These are phyloP conservation scores for Pisolithus tinctorius DNA, from an alignment of 768 basidiomycete genomes.

Conservation along the genomic window DNA sequence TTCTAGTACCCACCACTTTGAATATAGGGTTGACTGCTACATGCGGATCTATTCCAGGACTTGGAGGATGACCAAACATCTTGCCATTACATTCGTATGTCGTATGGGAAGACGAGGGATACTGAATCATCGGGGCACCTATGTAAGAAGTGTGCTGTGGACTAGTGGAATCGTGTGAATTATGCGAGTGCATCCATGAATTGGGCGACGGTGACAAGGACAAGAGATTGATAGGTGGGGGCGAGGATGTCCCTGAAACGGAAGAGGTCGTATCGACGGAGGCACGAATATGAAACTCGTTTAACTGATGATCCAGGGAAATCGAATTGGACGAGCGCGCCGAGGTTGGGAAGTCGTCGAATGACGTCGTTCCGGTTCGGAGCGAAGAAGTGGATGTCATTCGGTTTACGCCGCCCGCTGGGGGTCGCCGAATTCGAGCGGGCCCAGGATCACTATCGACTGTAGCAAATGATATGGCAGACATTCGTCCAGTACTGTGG, in stretches of 20 bases:
- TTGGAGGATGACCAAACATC: slow-evolving; percentile 50
- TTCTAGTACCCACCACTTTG: slow-evolving; percentile 66
- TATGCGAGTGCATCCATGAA: slow-evolving; percentile 47
- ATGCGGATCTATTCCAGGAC: slow-evolving; percentile 54
- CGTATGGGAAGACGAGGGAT: slow-evolving; percentile 32
- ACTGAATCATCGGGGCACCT: slow-evolving; percentile 30
- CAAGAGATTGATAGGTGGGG: slow-evolving; percentile 69
- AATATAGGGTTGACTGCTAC: slow-evolving; percentile 81
- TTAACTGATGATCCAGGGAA: slow-evolving; percentile 68
- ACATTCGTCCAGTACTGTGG: slow-evolving; percentile 69
- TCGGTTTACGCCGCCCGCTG: slow-evolving; percentile 60
- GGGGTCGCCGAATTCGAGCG: slow-evolving; percentile 54
- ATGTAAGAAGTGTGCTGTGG: slow-evolving; percentile 28
- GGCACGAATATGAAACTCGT: slow-evolving; percentile 68
- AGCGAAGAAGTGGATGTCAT: slow-evolving; percentile 74
- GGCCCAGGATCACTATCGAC: slow-evolving; percentile 87
- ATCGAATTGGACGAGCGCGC: slow-evolving; percentile 76
- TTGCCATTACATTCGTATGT: slow-evolving; percentile 49
- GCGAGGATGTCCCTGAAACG: slow-evolving; percentile 60
- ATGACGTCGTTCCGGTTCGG: slow-evolving; percentile 48
- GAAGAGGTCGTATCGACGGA: slow-evolving; percentile 56
- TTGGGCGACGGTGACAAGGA: slow-evolving; percentile 64
- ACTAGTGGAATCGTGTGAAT: slow-evolving; percentile 34
- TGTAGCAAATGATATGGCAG: slow-evolving; percentile 73
- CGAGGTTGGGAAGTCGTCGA: slow-evolving; percentile 66